Evolutionary conservation across 164 flowering plant genomes (phyloP).

Genomic region (Aristolochia contorta): DNA sequence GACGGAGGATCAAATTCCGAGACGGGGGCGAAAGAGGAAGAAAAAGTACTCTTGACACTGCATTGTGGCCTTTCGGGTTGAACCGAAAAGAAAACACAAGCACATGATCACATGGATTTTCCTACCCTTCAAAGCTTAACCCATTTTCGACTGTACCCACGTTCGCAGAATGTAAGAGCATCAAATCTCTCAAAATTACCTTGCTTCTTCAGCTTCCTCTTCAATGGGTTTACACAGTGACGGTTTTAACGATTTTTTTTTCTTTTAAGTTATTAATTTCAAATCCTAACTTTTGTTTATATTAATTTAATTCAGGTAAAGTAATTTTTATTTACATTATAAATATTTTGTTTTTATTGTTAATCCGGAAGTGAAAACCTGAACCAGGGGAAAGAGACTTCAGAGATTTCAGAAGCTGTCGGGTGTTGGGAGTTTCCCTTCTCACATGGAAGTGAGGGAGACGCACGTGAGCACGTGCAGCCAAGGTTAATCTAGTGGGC

Average conservation of each 20-base stretch:
- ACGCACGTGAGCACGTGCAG: constrained; percentile 15
- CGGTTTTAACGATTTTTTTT: no score
- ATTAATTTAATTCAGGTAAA: no score
- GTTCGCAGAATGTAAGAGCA: constrained; percentile 7
- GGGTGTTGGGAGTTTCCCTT: not conserved
- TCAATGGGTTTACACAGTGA: no score
- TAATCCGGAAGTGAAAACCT: no score
- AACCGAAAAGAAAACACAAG: not conserved
- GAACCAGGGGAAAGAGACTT: no score
- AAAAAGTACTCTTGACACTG: not conserved
- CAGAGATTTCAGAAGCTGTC: no score
- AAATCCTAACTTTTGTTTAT: no score
- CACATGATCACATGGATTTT: constrained; percentile 10
- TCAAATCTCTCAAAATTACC: not conserved
- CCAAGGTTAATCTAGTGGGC: constrained; percentile 6
- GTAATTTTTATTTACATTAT: no score
- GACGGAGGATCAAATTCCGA: not conserved
- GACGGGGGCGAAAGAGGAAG: not conserved
- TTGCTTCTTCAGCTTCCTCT: not conserved
- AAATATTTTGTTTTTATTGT: no score
- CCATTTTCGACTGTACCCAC: constrained; percentile 1
- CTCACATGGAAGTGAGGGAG: constrained; percentile 14
- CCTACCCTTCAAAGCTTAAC: not conserved
- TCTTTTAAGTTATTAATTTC: no score
- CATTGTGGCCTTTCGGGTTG: not conserved